Evolutionary conservation across 2,329 filamentous ascomycete species (phyloP).

Genomic region (Colletotrichum horii): DNA sequence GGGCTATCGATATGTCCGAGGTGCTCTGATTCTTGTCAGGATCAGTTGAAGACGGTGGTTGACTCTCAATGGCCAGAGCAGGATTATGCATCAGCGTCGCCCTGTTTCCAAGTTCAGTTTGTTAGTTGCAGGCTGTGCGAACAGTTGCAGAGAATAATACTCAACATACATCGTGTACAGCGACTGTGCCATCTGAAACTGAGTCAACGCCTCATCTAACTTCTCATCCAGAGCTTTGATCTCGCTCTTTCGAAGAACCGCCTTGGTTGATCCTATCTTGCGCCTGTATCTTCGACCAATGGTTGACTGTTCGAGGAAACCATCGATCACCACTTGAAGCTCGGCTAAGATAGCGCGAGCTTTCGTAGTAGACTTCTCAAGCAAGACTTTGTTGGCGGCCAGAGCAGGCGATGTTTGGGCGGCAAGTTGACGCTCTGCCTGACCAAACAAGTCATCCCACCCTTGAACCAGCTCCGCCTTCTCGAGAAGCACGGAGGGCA

Average conservation of each 20-base stretch:
- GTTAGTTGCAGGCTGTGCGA: no score
- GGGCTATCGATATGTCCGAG: no score
- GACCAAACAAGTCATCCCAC: neutral
- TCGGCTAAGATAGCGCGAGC: neutral
- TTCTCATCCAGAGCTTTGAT: neutral
- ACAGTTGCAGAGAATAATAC: no score
- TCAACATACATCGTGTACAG: neutral
- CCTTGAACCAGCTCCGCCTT: neutral
- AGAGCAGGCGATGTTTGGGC: no score
- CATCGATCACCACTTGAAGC: neutral
- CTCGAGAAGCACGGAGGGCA: neutral
- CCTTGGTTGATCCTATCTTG: neutral
- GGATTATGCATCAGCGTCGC: neutral
- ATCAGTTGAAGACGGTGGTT: rapidly evolving
- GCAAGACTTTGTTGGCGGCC: rapidly evolving
- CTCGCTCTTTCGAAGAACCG: neutral
- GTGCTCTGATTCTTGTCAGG: no score
- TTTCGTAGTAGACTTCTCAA: rapidly evolving
- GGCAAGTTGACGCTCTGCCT: neutral
- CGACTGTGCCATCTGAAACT: neutral
- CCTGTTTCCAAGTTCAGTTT: neutral
- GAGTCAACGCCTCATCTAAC: neutral
- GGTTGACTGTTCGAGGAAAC: rapidly evolving
- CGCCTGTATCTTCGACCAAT: neutral
- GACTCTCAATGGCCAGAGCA: neutral